Evolutionary conservation across 2,329 filamentous ascomycete genomes (phyloP).

Genomic region (Fusarium hainanense): DNA sequence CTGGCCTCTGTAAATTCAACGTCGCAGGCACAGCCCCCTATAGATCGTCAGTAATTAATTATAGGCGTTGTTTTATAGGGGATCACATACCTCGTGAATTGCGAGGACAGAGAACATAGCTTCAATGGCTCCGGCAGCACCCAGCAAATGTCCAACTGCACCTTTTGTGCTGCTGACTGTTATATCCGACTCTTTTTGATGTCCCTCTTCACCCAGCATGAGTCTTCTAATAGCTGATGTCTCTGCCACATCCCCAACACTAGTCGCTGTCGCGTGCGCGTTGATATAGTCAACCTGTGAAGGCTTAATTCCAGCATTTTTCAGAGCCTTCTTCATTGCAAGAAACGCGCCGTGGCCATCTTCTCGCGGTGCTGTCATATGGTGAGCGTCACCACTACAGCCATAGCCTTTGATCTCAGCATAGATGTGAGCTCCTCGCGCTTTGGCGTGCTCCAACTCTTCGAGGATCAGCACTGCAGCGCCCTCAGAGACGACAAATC

Average conservation of each 20-base stretch:
- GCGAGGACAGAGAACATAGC: constrained; percentile 86
- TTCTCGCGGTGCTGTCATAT: constrained; percentile 89
- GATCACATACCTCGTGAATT: constrained; percentile 74
- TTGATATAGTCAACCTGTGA: constrained; percentile 88
- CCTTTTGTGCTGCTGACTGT: constrained; percentile 96
- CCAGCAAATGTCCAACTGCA: constrained; percentile 89
- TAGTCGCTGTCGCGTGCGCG: constrained; percentile 91
- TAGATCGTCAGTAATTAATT: constrained; percentile 20
- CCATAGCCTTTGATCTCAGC: constrained; percentile 92
- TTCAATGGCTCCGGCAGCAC: constrained; percentile 91
- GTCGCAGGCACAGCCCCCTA: constrained; percentile 87
- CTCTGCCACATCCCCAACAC: constrained; percentile 88
- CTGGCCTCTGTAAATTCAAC: constrained; percentile 78
- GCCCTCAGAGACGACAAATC: constrained; percentile 94
- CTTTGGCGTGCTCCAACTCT: constrained; percentile 87
- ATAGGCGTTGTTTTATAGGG: neutral
- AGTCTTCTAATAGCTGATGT: constrained; percentile 82
- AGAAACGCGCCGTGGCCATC: constrained; percentile 84
- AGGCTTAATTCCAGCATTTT: constrained; percentile 76
- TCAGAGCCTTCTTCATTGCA: constrained; percentile 87
- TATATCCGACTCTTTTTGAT: constrained; percentile 69
- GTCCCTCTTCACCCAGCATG: constrained; percentile 78
- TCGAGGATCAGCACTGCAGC: constrained; percentile 90
- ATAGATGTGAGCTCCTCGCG: constrained; percentile 83
- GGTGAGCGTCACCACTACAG: constrained; percentile 88